Conservation (phyloP, 2,329 filamentous ascomycete species). For the Curvularia lunata region DNA sequence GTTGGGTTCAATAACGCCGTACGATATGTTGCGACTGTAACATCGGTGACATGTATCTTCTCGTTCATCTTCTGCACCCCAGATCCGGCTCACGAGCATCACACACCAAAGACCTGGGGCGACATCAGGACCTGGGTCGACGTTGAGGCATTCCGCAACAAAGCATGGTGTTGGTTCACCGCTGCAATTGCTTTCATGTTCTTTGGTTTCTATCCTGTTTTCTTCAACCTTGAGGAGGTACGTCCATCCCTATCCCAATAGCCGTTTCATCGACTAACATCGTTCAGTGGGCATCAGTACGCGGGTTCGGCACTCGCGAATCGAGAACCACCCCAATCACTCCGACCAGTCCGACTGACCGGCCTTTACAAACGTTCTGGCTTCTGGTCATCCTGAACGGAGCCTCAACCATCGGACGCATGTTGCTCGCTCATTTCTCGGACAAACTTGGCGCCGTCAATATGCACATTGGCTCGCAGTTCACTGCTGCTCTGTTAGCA, state of each 20-base stretch:
- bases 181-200: slow-evolving; percentile 57
- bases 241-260: slow-evolving; percentile 8
- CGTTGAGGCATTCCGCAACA: slow-evolving; percentile 52
- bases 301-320: slow-evolving; percentile 51
- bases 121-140: slow-evolving; percentile 53
- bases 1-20: slow-evolving; percentile 56
- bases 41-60: slow-evolving; percentile 49
- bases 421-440: slow-evolving; percentile 54
- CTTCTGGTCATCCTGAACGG: slow-evolving; percentile 60
- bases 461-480: slow-evolving; percentile 54
- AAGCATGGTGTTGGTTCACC: slow-evolving; percentile 54
- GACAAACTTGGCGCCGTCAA: slow-evolving; percentile 55
- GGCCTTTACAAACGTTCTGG: slow-evolving; percentile 56
- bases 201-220: slow-evolving; percentile 60
- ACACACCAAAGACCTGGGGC: slow-evolving; percentile 50
- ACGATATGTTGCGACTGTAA: slow-evolving; percentile 52
- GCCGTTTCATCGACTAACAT: slow-evolving; percentile 20
- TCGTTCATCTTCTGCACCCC: slow-evolving; percentile 54
- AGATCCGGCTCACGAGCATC: slow-evolving; percentile 51
- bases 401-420: slow-evolving; percentile 55
- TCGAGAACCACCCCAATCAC: slow-evolving; percentile 18
- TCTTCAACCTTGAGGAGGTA: slow-evolving; percentile 61
- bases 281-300: slow-evolving; percentile 53
- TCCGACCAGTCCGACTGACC: slow-evolving; percentile 24
- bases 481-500: slow-evolving; percentile 52